Percentiles rank a stretch among this genome's conserved stretches.
Evolutionary conservation across 78 protist genomes (phyloP).

Genomic region (Acrasis kona): DNA sequence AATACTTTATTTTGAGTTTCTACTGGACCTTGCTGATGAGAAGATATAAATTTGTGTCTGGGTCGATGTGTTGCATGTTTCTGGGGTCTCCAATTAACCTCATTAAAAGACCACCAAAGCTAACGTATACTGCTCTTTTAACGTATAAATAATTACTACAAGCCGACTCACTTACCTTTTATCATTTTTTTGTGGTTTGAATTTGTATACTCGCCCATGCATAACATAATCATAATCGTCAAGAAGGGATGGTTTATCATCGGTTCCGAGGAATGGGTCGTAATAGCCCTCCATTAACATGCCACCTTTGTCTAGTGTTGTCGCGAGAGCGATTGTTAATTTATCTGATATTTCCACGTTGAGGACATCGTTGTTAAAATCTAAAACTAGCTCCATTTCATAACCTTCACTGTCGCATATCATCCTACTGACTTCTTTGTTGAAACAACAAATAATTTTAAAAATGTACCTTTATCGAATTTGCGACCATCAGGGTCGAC

Average conservation of each 20-base stretch:
- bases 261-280: conserved; percentile 18
- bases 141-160: too few species aligned
- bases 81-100: conserved; percentile 58
- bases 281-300: conserved; percentile 30
- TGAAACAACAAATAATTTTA: too few species aligned
- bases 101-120: conserved; percentile 87
- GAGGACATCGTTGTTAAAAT: conserved; percentile 69
- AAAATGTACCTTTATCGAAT: too few species aligned
- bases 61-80: conserved; percentile 14
- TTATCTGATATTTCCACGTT: conserved; percentile 53
- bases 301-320: conserved; percentile 57
- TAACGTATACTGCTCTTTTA: conserved; percentile 64
- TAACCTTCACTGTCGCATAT: too few species aligned
- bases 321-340: conserved; percentile 60
- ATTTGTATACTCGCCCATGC: conserved; percentile 78
- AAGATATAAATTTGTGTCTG: conserved; percentile 24
- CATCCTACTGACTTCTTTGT: too few species aligned
- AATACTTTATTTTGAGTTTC: too few species aligned
- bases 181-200: conserved; percentile 34
- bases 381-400: conserved; percentile 62
- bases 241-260: conserved; percentile 36
- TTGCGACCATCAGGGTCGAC: too few species aligned
- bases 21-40: conserved; percentile 10
- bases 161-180: too few species aligned
- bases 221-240: conserved; percentile 76